phyloP scores from a whole-genome alignment of 441 rosid species.

The Arabidopsis hybrid region DNA sequence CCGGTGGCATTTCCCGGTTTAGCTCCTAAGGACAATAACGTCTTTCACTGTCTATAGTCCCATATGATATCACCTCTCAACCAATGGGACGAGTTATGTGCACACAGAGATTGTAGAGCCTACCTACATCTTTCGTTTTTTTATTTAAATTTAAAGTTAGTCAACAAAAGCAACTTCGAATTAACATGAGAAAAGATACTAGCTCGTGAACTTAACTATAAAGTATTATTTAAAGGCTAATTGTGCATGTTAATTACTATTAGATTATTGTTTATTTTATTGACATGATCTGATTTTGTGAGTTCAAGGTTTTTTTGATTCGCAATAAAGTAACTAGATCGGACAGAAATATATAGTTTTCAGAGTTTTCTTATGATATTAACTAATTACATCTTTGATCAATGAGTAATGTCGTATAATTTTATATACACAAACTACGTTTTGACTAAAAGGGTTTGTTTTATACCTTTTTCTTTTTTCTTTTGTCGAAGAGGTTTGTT shows the following conservation, averaged over 20 bases:
- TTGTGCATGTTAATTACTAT: conserved; percentile 5
- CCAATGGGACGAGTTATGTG: conserved; percentile 21
- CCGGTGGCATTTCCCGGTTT: conserved; percentile 10
- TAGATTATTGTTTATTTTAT: not conserved
- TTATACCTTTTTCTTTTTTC: too few species aligned
- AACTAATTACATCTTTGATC: too few species aligned
- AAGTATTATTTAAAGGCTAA: not conserved
- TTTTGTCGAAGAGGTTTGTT: too few species aligned
- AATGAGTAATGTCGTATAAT: too few species aligned
- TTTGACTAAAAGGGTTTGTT: too few species aligned
- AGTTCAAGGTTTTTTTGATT: not conserved
- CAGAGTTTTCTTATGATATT: too few species aligned
- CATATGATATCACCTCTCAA: conserved; percentile 16
- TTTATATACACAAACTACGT: too few species aligned
- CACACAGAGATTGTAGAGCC: not conserved
- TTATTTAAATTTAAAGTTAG: not conserved
- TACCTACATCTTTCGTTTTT: not conserved
- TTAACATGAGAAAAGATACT: conserved; percentile 21
- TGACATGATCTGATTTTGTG: not conserved
- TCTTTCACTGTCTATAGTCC: not conserved
- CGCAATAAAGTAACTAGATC: too few species aligned
- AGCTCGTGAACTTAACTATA: conserved; percentile 24
- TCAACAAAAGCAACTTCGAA: conserved; percentile 41
- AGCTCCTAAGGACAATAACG: not conserved
- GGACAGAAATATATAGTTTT: too few species aligned